Evolutionary conservation across 352 stramenopile genomes (phyloP), one percentile per base, ranked within the genome.

Genomic region (Pythium oligandrum): DNA sequence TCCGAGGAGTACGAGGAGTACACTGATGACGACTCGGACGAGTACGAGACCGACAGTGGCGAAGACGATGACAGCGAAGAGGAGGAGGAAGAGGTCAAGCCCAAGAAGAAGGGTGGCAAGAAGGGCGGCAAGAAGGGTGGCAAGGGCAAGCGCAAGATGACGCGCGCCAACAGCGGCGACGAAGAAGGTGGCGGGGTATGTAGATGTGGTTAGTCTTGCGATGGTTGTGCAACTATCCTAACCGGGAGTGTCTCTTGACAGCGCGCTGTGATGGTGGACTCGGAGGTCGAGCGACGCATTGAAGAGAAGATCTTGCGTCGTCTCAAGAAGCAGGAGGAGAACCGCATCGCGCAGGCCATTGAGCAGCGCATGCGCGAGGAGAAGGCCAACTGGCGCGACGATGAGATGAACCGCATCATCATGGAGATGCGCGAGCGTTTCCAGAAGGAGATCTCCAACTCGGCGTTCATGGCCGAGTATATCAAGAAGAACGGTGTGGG

Each of bases 321-420:
- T 1, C 67, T 94, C 2, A 94, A 94, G 64, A 94, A 94, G 51
- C 83, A 94, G 63, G 83, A 94, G 54, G 83, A 94, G 62, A 82
- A 75, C 50, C 81, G 83, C 40, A 94, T 94, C 48, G 78, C 83
- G 8, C 71, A 80, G 51, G 83, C 83, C 26, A 94, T 94, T 39
- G 83, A 94, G 68, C 59, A 80, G 42, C 83, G 83, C 39, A 94
- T 94, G 83, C 66, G 69, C 36, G 73, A 77, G 35, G 79, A 89
- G 39, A 94, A 94, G 56, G 83, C 83, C n/a, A 90, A 83, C 48
- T 94, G 83, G 83, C 78, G 77, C 39, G 83, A 94, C 56, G 83
- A 89, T 43, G 83, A 94, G 63, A 94, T 94, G 83, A 94, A 94
- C 66, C 82, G 82, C 47, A 94, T 94, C 54, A 91, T 91, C 55